These are phyloP conservation scores for Nemophila menziesii DNA, from an alignment of 257 asterid genomes.

Conservation along the genomic window DNA sequence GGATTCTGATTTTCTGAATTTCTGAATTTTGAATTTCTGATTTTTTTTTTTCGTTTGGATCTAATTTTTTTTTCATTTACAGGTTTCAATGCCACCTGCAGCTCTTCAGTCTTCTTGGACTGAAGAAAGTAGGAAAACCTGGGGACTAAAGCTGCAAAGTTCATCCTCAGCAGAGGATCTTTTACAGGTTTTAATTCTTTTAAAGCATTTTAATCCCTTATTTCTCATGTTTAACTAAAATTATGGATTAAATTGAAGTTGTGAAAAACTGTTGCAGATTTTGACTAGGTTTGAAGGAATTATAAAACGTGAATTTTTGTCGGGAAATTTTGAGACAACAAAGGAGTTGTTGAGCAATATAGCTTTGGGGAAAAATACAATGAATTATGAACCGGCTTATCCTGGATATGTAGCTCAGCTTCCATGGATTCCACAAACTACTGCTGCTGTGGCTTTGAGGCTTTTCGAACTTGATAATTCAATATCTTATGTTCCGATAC, in stretches of 20 bases:
- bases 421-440: slow-evolving; percentile 92
- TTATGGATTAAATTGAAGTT: background rate
- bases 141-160: slow-evolving; percentile 66
- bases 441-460: slow-evolving; percentile 80
- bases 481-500: slow-evolving; percentile 40
- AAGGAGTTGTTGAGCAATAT: slow-evolving; percentile 55
- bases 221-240: background rate
- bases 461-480: slow-evolving; percentile 83
- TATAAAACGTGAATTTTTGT: slow-evolving; percentile 57
- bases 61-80: slow-evolving; percentile 13
- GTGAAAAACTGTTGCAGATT: slow-evolving; percentile 29
- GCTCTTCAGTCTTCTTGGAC: slow-evolving; percentile 81
- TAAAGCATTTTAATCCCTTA: background rate
- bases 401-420: slow-evolving; percentile 41
- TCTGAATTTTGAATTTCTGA: background rate
- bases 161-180: slow-evolving; percentile 53
- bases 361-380: slow-evolving; percentile 30
- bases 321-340: slow-evolving; percentile 74
- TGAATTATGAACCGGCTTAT: slow-evolving; percentile 19
- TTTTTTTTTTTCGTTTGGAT: slow-evolving; percentile 1
- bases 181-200: slow-evolving; percentile 43
- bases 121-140: slow-evolving; percentile 50
- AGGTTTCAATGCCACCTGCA: slow-evolving; percentile 72
- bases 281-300: slow-evolving; percentile 67
- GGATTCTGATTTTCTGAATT: background rate